These are phyloP conservation scores for Penicillium crystallinum DNA, from an alignment of 495 filamentous ascomycete genomes.

Conservation along the genomic window DNA sequence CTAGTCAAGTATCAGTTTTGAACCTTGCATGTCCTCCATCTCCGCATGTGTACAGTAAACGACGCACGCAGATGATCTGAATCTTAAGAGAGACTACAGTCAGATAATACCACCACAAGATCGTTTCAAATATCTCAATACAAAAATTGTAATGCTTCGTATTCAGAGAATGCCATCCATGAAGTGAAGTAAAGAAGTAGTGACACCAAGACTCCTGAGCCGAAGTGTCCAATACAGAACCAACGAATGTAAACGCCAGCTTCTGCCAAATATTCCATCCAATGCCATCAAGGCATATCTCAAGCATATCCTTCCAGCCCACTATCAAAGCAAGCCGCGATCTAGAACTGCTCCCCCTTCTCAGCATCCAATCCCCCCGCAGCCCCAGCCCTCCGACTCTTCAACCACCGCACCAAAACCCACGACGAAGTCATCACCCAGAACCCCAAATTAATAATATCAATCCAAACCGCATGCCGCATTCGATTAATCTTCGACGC, in stretches of 20 bases:
- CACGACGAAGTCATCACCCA: slow-evolving; percentile 58
- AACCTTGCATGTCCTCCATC: background rate
- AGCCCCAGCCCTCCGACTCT: slow-evolving; percentile 12
- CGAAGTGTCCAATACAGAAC: background rate
- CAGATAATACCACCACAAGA: background rate
- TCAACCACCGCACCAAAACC: slow-evolving; percentile 37
- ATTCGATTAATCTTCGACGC: slow-evolving; percentile 55
- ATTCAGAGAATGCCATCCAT: background rate
- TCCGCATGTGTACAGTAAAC: background rate
- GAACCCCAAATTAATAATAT: slow-evolving; percentile 64
- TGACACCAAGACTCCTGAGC: background rate
- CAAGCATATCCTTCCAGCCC: background rate
- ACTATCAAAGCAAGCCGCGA: background rate
- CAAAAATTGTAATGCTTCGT: background rate
- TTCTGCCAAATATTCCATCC: background rate
- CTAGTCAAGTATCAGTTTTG: background rate
- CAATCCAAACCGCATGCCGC: slow-evolving; percentile 84
- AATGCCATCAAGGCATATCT: background rate
- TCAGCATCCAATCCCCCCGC: slow-evolving; percentile 13
- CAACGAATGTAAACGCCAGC: background rate
- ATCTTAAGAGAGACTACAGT: background rate
- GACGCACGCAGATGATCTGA: background rate
- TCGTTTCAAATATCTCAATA: background rate
- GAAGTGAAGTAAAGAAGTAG: background rate
- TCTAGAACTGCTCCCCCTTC: slow-evolving; percentile 10